Percentiles rank a stretch among this genome's conserved stretches.
phyloP scores from a whole-genome alignment of 306 rosid species.

The Vicia sativa region DNA sequence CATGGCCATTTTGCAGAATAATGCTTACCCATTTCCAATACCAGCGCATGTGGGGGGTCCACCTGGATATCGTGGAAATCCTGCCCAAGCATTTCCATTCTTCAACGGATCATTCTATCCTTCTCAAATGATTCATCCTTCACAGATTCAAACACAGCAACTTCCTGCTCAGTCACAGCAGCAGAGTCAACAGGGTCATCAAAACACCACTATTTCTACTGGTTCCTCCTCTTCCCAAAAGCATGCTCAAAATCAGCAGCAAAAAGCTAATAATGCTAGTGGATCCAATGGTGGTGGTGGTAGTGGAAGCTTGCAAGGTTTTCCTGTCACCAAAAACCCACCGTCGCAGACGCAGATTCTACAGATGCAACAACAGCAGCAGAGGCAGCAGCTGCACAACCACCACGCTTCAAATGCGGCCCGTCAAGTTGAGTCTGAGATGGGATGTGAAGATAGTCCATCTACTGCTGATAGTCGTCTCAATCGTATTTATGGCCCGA shows the following conservation, averaged over 20 bases:
- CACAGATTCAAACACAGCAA: constrained; percentile 76
- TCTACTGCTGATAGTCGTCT: constrained; percentile 79
- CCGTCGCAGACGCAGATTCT: constrained; percentile 59
- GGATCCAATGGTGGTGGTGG: constrained; percentile 47
- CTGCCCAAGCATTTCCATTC: constrained; percentile 76
- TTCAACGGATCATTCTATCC: constrained; percentile 86
- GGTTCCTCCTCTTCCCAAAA: constrained; percentile 87
- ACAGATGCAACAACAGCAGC: constrained; percentile 54
- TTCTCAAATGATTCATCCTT: constrained; percentile 83
- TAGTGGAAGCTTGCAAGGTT: constrained; percentile 72
- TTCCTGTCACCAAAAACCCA: constrained; percentile 67
- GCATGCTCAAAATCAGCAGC: constrained; percentile 84
- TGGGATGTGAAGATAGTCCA: constrained; percentile 85
- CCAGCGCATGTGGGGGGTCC: constrained; percentile 89
- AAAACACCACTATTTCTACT: constrained; percentile 64
- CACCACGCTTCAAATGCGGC: constrained; percentile 60
- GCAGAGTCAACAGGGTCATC: constrained; percentile 75
- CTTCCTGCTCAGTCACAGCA: constrained; percentile 72
- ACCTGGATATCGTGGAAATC: constrained; percentile 82
- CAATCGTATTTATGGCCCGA: constrained; percentile 73
- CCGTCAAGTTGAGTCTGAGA: constrained; percentile 79
- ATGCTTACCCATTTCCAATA: constrained; percentile 82
- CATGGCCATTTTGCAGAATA: constrained; percentile 87
- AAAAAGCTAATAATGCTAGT: constrained; percentile 60
- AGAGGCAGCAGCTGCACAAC: constrained; percentile 56